These are phyloP conservation scores for Boletus pseudo-olivaceus DNA, from an alignment of 768 basidiomycete genomes.

Conservation along the genomic window DNA sequence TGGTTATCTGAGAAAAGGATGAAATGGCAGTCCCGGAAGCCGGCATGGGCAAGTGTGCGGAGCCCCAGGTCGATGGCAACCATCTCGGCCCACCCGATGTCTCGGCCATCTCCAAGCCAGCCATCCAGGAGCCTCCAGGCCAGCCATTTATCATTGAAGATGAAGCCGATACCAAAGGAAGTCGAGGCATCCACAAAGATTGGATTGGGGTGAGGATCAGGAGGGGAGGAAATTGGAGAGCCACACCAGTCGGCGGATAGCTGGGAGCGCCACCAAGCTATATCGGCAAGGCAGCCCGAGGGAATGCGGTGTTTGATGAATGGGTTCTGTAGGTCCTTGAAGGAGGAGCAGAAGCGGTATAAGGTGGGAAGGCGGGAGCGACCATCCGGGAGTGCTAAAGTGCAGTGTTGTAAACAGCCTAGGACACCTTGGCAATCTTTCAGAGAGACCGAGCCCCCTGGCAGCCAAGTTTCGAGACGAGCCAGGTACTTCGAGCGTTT, in stretches of 20 bases:
- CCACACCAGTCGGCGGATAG: not conserved
- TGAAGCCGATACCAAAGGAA: conserved; percentile 26
- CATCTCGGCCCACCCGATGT: not conserved
- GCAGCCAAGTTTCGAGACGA: not conserved
- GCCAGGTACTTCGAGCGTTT: not conserved
- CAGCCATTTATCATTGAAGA: conserved; percentile 33
- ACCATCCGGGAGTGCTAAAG: not conserved
- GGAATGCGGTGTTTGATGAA: not conserved
- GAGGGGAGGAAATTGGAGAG: not conserved
- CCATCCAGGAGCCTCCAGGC: conserved; percentile 33
- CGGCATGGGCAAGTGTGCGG: not conserved
- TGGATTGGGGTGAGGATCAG: rapidly evolving
- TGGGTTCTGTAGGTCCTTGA: not conserved
- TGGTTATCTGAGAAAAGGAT: conserved; percentile 40
- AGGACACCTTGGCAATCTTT: not conserved
- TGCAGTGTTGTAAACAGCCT: not conserved
- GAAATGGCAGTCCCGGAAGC: conserved; percentile 23
- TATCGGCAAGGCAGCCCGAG: rapidly evolving
- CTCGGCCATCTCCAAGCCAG: not conserved
- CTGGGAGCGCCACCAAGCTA: not conserved
- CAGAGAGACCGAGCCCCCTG: not conserved
- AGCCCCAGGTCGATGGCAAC: not conserved
- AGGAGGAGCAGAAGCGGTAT: not conserved
- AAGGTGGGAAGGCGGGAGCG: not conserved
- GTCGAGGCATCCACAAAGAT: not conserved